Base-by-base conservation (phyloP, 2,329 filamentous ascomycete species). In the Microascus cirrosus region DNA sequence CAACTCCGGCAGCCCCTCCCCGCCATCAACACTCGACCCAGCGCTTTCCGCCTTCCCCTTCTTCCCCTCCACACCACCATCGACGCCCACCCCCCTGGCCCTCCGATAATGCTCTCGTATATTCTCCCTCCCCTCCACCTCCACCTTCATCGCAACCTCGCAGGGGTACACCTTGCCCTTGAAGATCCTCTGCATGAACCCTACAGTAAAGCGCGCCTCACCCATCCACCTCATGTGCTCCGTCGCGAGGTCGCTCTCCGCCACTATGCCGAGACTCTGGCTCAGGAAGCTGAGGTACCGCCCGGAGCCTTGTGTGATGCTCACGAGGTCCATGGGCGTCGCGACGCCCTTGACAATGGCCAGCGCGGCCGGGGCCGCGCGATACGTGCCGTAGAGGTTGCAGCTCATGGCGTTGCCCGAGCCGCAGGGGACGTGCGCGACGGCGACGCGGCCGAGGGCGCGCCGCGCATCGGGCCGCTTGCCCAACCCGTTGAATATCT, bases 161-260 rank as follows among this genome's bases (percentile, higher is more conserved):
- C 90, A 95, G 0, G 94, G 94, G 68, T 96, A 97, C 24, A 88
- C 78, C 35, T 83, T 89, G 68, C 89, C 86, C 58, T 82, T 80
- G 53, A 95, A 75, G 20, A 96, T 77, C 28, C 92, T 83, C 61
- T 85, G 78, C n/a, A 95, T 68, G 61, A 96, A 84, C 7, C 94
- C 94, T 65, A 87, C 87, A 0, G 89, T 91, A 66, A 99, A 99
- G 57, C 94, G 83, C 34, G 84, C 79, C 54, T 81, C 80, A 20
- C 94, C 94, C 87, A 99, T 92, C 92, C 93, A 97, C 51, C 94
- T 85, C 61, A 97, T 73, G 66, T 95, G 77, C 66, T 99, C 94
- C 0, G 94, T 99, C 2, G 83, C 92, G 13, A 99, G 77, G 70
- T 99, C 94, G 54, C 82, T 82, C 67, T 97, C 94, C 1, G 94